Conservation (phyloP, 202 grass and related monocot genomes). For the Sporobolus alterniflorus region DNA sequence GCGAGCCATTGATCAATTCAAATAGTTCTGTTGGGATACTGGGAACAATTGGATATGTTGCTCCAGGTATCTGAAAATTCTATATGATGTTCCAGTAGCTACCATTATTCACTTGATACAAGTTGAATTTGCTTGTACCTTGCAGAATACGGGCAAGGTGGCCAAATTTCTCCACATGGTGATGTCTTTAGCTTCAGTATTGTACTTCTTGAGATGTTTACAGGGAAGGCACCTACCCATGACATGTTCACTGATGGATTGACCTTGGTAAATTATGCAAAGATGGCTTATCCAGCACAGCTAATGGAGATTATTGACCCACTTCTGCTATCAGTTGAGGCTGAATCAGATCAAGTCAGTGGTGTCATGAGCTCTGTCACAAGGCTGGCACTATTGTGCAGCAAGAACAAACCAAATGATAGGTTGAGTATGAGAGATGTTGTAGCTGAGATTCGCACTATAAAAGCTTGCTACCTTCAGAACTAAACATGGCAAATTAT, state of each 20-base stretch:
- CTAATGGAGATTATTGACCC: constrained; percentile 41
- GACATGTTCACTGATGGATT: constrained; percentile 45
- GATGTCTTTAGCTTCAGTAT: constrained; percentile 70
- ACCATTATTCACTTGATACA: not conserved
- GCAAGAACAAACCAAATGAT: constrained; percentile 29
- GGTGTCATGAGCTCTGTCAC: constrained; percentile 28
- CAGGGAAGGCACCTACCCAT: constrained; percentile 48
- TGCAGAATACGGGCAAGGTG: constrained; percentile 53
- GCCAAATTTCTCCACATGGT: constrained; percentile 29
- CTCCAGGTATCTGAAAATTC: constrained; percentile 41
- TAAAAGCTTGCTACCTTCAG: not conserved
- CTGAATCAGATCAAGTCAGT: not conserved
- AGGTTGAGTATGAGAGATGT: constrained; percentile 34
- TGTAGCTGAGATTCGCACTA: constrained; percentile 15
- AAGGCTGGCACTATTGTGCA: constrained; percentile 43
- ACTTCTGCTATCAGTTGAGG: constrained; percentile 29
- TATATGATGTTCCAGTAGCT: not conserved
- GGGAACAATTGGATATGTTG: constrained; percentile 64
- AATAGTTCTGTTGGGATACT: constrained; percentile 35
- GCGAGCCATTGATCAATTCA: constrained; percentile 39
- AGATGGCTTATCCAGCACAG: constrained; percentile 28
- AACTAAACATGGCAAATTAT: not conserved
- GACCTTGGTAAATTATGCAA: constrained; percentile 37
- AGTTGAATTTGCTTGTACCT: not conserved
- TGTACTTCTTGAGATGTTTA: constrained; percentile 64